These are phyloP conservation scores for Phialophora expanda DNA, from an alignment of 2,329 filamentous ascomycete genomes.

Conservation along the genomic window DNA sequence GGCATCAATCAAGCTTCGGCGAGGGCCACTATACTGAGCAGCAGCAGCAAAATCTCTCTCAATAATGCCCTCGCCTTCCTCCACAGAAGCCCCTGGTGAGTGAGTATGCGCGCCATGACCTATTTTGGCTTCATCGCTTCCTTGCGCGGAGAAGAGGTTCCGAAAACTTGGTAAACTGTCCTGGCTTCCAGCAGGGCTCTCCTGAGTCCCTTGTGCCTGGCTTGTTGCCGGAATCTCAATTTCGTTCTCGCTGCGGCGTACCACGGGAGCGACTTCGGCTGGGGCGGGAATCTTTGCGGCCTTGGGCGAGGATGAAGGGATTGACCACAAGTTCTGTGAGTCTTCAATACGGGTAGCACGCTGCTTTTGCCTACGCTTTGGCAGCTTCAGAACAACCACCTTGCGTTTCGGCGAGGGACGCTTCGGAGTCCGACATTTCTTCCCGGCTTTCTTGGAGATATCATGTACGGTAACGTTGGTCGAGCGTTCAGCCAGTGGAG, in stretches of 20 bases:
- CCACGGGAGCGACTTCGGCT: neutral
- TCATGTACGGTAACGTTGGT: conserved; percentile 18
- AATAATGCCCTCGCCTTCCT: neutral
- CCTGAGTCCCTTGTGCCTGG: conserved; percentile 18
- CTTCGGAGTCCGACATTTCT: conserved; percentile 12
- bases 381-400: conserved; percentile 33
- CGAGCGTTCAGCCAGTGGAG: conserved; percentile 33
- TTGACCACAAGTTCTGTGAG: conserved; percentile 35
- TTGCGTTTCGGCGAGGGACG: conserved; percentile 21
- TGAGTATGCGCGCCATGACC: neutral
- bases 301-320: conserved; percentile 35
- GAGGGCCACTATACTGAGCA: neutral
- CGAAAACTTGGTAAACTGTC: conserved; percentile 22
- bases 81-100: neutral
- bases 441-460: conserved; percentile 11
- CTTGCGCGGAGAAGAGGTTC: conserved; percentile 4
- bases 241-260: conserved; percentile 6
- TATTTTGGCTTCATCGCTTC: neutral
- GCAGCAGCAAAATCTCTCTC: conserved; percentile 11
- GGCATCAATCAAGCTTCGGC: neutral
- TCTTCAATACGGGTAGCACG: conserved; percentile 25
- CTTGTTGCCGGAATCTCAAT: conserved; percentile 35
- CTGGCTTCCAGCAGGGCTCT: conserved; percentile 13
- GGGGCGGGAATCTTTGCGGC: neutral
- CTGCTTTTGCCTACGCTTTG: conserved; percentile 19